phyloP scores from a whole-genome alignment of 192 early-diverging fungal species.

The Coemansia erecta region DNA sequence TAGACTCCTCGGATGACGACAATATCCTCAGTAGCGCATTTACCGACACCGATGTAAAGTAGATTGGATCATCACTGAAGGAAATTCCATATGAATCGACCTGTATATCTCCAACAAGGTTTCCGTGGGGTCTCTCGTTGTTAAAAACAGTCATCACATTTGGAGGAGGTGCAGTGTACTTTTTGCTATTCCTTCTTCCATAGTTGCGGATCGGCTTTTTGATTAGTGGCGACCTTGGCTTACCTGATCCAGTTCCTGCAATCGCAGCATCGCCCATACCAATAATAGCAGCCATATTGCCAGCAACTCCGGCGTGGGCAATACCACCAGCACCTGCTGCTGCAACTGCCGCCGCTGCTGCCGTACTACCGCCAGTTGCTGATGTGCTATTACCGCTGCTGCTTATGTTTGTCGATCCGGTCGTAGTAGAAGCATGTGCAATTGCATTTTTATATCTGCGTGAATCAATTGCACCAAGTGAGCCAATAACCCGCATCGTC shows the following conservation, averaged over 20 bases:
- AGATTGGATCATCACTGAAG: constrained; percentile 60
- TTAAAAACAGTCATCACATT: constrained; percentile 24
- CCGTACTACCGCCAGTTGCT: not conserved
- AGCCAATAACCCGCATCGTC: constrained; percentile 87
- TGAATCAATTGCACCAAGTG: constrained; percentile 93
- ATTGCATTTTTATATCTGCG: constrained; percentile 57
- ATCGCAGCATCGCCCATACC: no score
- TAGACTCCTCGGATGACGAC: constrained; percentile 72
- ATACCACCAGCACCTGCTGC: no score
- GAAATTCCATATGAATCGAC: constrained; percentile 11
- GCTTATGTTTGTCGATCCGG: not conserved
- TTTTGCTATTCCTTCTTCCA: not conserved
- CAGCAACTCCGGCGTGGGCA: no score
- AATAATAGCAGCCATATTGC: no score
- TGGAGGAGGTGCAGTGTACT: constrained; percentile 11
- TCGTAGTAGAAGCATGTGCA: not conserved
- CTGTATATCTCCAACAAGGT: constrained; percentile 17
- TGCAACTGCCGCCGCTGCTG: no score
- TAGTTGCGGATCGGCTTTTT: constrained; percentile 4
- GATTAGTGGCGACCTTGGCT: not conserved
- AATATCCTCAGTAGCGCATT: constrained; percentile 85
- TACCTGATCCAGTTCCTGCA: no score
- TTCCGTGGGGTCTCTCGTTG: constrained; percentile 9
- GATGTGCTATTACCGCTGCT: not conserved
- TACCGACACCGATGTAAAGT: constrained; percentile 90